Percentiles rank a stretch among this genome's conserved stretches.
Evolutionary conservation across 148 eudicot species (phyloP).

Genomic region (Fagopyrum tataricum): DNA sequence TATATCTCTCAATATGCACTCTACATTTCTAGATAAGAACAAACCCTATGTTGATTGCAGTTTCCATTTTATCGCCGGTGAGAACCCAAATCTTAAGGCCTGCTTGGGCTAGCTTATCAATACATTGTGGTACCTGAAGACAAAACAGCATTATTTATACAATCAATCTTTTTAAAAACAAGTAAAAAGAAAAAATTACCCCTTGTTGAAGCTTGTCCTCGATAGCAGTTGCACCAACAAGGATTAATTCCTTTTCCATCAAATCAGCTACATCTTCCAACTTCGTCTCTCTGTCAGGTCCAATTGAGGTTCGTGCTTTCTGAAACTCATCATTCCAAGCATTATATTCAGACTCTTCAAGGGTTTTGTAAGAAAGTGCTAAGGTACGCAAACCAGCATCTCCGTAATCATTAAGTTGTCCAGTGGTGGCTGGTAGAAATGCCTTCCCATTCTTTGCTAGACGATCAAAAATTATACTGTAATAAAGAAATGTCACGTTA

Average conservation of each 20-base stretch:
- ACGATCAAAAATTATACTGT: slow-evolving; percentile 85
- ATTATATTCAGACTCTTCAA: slow-evolving; percentile 61
- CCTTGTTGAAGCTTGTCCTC: slow-evolving; percentile 95
- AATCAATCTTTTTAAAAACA: neutral
- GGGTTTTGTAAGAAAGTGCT: slow-evolving; percentile 76
- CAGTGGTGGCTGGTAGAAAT: slow-evolving; percentile 58
- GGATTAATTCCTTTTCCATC: slow-evolving; percentile 87
- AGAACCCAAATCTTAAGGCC: slow-evolving; percentile 99
- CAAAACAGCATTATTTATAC: neutral
- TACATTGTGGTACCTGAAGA: slow-evolving; percentile 85
- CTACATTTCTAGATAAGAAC: slow-evolving; percentile 14
- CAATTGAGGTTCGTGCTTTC: slow-evolving; percentile 67
- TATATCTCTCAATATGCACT: neutral
- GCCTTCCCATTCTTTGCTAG: slow-evolving; percentile 68
- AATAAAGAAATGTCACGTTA: slow-evolving; percentile 13
- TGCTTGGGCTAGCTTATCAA: slow-evolving; percentile 96
- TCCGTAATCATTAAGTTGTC: slow-evolving; percentile 80
- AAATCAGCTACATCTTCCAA: slow-evolving; percentile 62
- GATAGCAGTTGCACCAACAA: slow-evolving; percentile 93
- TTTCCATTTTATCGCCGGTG: slow-evolving; percentile 99
- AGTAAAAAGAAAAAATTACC: slow-evolving; percentile 26
- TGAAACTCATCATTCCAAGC: slow-evolving; percentile 76
- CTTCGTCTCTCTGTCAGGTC: slow-evolving; percentile 62
- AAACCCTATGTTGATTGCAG: slow-evolving; percentile 96
- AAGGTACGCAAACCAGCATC: slow-evolving; percentile 88